phyloP scores from a whole-genome alignment of 2,329 filamentous ascomycete genomes.

The Pleomassaria siparia region DNA sequence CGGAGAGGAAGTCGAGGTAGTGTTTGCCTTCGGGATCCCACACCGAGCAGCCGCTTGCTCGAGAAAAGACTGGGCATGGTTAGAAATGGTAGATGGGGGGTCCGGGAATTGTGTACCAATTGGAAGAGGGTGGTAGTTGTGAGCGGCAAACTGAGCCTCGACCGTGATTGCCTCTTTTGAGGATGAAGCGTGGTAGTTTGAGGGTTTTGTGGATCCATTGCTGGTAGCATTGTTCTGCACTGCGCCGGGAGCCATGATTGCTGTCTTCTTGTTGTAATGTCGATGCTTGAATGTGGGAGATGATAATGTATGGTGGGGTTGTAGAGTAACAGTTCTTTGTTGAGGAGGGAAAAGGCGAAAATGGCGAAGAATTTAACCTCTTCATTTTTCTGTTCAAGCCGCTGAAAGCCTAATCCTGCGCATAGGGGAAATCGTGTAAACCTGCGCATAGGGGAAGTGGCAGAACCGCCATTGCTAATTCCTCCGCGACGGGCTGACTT shows the following conservation, averaged over 20 bases:
- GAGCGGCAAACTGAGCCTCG: conserved; percentile 84
- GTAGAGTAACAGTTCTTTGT: conserved; percentile 15
- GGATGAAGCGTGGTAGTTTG: conserved; percentile 72
- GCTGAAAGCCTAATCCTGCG: conserved; percentile 18
- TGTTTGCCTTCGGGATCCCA: conserved; percentile 94
- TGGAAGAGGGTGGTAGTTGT: conserved; percentile 98
- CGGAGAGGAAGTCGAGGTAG: conserved; percentile 97
- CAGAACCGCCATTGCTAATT: conserved; percentile 6
- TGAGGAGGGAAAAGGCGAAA: conserved; percentile 6
- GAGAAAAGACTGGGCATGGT: conserved; percentile 62
- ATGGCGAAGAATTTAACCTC: conserved; percentile 7
- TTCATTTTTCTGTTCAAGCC: conserved; percentile 9
- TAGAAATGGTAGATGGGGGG: conserved; percentile 5
- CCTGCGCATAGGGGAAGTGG: conserved; percentile 24
- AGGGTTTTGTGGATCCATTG: conserved; percentile 39
- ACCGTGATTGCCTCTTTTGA: conserved; percentile 76
- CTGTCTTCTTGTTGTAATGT: conserved; percentile 8
- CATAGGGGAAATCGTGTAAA: conserved; percentile 22
- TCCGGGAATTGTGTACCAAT: conserved; percentile 58
- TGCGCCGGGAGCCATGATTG: conserved; percentile 39
- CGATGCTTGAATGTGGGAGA: conserved; percentile 10
- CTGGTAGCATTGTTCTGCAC: conserved; percentile 26
- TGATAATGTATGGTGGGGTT: conserved; percentile 19
- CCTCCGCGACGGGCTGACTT: conserved; percentile 4
- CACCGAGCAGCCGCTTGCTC: conserved; percentile 80